These are phyloP conservation scores for Suillus clintonianus DNA, from an alignment of 768 basidiomycete genomes.

Conservation along the genomic window DNA sequence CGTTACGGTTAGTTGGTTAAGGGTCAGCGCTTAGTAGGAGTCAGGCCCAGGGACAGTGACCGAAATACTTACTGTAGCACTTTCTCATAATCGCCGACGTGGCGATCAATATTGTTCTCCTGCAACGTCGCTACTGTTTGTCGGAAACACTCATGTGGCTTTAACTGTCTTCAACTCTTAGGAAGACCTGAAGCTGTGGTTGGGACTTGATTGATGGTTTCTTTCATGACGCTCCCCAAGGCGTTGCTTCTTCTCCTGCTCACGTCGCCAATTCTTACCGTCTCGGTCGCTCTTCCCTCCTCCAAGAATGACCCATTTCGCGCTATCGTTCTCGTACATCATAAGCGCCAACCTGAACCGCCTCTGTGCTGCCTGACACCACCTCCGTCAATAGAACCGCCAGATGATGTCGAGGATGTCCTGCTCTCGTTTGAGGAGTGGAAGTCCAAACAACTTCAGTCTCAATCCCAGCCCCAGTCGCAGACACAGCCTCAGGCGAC, in stretches of 20 bases:
- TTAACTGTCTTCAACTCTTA: neutral
- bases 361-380: constrained; percentile 74
- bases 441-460: constrained; percentile 68
- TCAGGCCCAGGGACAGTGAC: neutral
- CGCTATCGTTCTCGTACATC: constrained; percentile 51
- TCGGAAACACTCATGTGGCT: neutral
- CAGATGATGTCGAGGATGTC: constrained; percentile 55
- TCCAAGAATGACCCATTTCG: constrained; percentile 63
- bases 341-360: constrained; percentile 45
- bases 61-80: neutral
- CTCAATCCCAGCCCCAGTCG: constrained; percentile 29
- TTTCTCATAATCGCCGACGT: neutral
- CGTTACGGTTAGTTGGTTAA: neutral
- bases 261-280: constrained; percentile 35
- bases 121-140: neutral
- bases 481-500: constrained; percentile 28
- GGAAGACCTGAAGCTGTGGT: neutral
- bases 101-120: neutral
- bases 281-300: constrained; percentile 26
- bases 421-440: constrained; percentile 87
- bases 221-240: constrained; percentile 28
- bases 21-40: too few relatives aligned
- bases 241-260: constrained; percentile 40
- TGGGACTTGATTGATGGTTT: constrained; percentile 14
- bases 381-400: constrained; percentile 32